Evolutionary conservation across 495 filamentous ascomycete genomes (phyloP).

Genomic region (Talaromyces trachyspermus): DNA sequence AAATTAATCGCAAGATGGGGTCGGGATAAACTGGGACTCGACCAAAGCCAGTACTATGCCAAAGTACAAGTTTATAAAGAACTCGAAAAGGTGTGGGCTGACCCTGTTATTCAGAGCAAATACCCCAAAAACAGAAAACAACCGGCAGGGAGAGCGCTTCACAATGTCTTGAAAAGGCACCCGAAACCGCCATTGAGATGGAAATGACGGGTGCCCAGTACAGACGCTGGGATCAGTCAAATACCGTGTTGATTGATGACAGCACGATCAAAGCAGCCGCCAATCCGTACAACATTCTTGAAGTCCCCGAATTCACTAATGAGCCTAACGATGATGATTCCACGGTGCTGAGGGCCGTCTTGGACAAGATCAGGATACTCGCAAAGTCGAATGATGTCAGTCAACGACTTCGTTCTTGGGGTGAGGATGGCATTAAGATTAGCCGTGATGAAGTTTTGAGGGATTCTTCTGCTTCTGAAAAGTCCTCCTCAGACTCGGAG

Average conservation of each 20-base stretch:
- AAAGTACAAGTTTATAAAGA: conserved; percentile 86
- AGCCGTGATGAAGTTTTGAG: conserved; percentile 3
- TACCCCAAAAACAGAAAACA: conserved; percentile 35
- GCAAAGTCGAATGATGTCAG: conserved; percentile 34
- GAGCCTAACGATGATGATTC: conserved; percentile 20
- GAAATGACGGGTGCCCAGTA: conserved; percentile 1
- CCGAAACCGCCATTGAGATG: not conserved
- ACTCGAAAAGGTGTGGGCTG: conserved; percentile 62
- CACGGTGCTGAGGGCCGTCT: conserved; percentile 25
- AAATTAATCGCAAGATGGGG: conserved; percentile 67
- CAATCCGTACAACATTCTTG: conserved; percentile 77
- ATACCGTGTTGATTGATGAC: conserved; percentile 89
- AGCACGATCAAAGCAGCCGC: conserved; percentile 65
- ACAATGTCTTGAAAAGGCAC: not conserved
- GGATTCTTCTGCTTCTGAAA: not conserved
- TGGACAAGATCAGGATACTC: conserved; percentile 24
- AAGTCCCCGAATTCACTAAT: conserved; percentile 65
- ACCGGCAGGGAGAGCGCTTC: not conserved
- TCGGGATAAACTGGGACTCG: conserved; percentile 70
- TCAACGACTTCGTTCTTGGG: conserved; percentile 26
- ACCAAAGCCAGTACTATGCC: conserved; percentile 49
- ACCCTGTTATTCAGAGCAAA: conserved; percentile 38
- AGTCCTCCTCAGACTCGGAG: not conserved
- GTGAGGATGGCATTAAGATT: not conserved
- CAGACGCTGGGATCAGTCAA: conserved; percentile 63